A percentile compares a stretch with the other conserved stretches of the same genome.
phyloP scores from a whole-genome alignment of 2,329 filamentous ascomycete genomes.

The Coniochaeta sp. region DNA sequence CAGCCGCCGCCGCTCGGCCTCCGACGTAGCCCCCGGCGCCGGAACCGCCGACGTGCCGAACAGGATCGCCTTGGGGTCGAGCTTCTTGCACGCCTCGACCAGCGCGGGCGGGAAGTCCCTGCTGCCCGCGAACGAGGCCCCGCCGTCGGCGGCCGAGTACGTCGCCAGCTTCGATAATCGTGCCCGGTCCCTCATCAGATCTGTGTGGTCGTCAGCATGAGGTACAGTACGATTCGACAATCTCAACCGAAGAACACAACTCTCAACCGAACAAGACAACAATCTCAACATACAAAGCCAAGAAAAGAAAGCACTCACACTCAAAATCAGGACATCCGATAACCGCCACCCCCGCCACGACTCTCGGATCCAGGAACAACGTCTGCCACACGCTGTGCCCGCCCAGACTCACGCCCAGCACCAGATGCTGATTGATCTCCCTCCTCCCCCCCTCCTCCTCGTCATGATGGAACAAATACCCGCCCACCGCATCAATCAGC shows the following conservation, averaged over 20 bases:
- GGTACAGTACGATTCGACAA: too few relatives aligned
- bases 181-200: conserved; percentile 72
- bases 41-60: conserved; percentile 41
- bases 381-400: conserved; percentile 85
- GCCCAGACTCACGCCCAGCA: conserved; percentile 77
- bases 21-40: background rate
- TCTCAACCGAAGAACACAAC: too few relatives aligned
- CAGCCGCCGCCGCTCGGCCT: conserved; percentile 34
- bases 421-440: conserved; percentile 57
- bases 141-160: conserved; percentile 48
- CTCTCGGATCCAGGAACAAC: conserved; percentile 68
- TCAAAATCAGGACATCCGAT: conserved; percentile 87
- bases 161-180: conserved; percentile 57
- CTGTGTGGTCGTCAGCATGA: conserved; percentile 19
- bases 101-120: conserved; percentile 68
- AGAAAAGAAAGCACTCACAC: conserved; percentile 11
- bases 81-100: conserved; percentile 51
- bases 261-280: too few relatives aligned
- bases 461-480: conserved; percentile 66
- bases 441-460: conserved; percentile 22
- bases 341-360: conserved; percentile 71
- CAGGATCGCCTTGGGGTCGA: conserved; percentile 71
- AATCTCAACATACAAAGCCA: background rate
- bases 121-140: conserved; percentile 65
- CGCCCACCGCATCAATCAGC: conserved; percentile 71